Percentiles rank a stretch among this genome's conserved stretches.
phyloP scores from a whole-genome alignment of 2,329 filamentous ascomycete species.

The Aspergillus uvarum region DNA sequence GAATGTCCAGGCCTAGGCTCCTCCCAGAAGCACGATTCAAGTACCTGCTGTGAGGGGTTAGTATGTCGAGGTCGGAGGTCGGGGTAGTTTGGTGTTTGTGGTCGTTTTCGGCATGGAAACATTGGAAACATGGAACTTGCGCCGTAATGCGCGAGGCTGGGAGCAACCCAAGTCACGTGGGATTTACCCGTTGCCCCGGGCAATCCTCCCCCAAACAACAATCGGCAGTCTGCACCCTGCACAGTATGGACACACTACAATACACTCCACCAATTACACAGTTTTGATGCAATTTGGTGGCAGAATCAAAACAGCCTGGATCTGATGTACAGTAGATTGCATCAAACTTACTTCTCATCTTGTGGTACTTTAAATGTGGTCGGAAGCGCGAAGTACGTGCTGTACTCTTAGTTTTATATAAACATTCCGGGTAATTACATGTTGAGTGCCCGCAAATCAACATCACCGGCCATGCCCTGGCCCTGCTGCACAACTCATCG shows the following conservation, averaged over 20 bases:
- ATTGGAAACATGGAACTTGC: conserved; percentile 7
- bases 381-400: too few species aligned
- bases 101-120: neutral
- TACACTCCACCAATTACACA: too few species aligned
- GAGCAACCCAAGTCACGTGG: conserved; percentile 2
- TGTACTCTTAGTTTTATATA: too few species aligned
- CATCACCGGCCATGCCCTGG: neutral
- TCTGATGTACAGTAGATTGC: too few species aligned
- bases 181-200: conserved; percentile 6
- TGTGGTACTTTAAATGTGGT: too few species aligned
- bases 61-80: neutral
- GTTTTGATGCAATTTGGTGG: too few species aligned
- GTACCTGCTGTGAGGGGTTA: conserved; percentile 3
- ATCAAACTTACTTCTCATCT: too few species aligned
- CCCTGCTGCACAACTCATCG: neutral
- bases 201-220: conserved; percentile 2
- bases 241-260: neutral
- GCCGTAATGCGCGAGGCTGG: conserved; percentile 8
- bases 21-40: neutral
- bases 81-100: conserved; percentile 1
- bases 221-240: neutral
- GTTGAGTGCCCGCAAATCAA: neutral
- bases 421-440: neutral
- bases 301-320: too few species aligned
- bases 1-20: neutral